Evolutionary conservation across 768 basidiomycete genomes (phyloP), one percentile per base, ranked within the genome.

Genomic region (Cystobasidium tubakii): DNA sequence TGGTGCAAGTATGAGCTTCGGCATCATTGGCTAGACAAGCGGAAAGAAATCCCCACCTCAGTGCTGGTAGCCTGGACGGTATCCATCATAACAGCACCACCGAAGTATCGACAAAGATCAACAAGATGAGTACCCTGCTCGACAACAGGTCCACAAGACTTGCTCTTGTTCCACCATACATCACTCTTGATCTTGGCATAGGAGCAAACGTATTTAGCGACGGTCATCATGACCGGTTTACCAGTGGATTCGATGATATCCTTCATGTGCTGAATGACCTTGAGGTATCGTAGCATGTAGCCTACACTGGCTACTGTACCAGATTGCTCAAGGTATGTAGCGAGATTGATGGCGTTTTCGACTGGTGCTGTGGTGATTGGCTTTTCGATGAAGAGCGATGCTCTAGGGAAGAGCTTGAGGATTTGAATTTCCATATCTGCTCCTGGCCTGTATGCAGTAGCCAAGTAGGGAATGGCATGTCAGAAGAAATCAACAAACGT

Each of bases 241-340:
- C 91, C 86, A 81, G 97, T 97, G 75, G 94, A 91, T 79, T 90
- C 85, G 80, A 99, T 90, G 81, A 97, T 94, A 75, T 89, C 86
- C 83, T 96, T 96, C 91, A 98, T 97, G 86, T 88, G 88, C 83
- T 97, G 94, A 27, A 95, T 91, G 34, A 90, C 92, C 72, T 89
- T 89, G 78, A 95, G 85, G 83, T 96, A 95, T 75, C 93, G 88
- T 75, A 96, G 84, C 94, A 97, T 96, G 81, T 92, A 92, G 33
- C 74, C 74, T 60, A 79, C 78, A 13, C 74, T 75, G 53, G 75
- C 75, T 63, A 77, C 72, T 6, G 73, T 72, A 27, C 74, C 67
- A 15, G 33, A n/a, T 60, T 77, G 76, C 65, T 76, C 74, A 64
- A 79, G 75, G 25, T 54, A 39, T 1, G 60, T 27, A 15, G 71